Conservation (phyloP, 306 rosid genomes). For the Erythrophleum fordii region DNA sequence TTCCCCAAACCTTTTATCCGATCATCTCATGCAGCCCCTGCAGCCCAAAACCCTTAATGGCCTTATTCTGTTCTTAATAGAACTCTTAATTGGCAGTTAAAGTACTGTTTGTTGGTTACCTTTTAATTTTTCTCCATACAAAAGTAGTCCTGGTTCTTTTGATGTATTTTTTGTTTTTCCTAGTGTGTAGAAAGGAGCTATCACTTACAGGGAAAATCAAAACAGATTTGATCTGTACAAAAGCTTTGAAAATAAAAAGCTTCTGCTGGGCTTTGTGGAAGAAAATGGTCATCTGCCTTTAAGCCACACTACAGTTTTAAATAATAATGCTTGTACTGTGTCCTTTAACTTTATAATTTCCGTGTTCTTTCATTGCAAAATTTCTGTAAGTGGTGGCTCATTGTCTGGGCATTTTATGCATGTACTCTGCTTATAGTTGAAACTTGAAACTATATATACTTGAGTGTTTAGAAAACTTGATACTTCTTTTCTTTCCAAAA, state of each 20-base stretch:
- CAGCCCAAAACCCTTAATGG: no score
- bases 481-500: background rate
- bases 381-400: background rate
- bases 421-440: background rate
- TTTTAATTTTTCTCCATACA: background rate
- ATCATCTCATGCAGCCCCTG: no score
- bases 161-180: background rate
- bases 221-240: background rate
- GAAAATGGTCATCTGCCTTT: no score
- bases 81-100: background rate
- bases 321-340: constrained; percentile 5
- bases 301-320: background rate
- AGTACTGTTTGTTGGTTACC: constrained; percentile 9
- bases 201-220: background rate
- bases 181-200: background rate
- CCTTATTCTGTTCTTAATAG: no score
- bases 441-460: no score
- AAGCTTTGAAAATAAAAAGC: background rate
- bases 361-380: background rate
- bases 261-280: background rate
- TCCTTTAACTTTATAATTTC: constrained; percentile 1
- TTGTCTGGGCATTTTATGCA: background rate
- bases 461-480: no score
- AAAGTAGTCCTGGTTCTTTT: background rate
- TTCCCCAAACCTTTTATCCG: no score